These are phyloP conservation scores for Microstroma glucosiphilum DNA, from an alignment of 1,284 basidiomycete species.

Conservation along the genomic window DNA sequence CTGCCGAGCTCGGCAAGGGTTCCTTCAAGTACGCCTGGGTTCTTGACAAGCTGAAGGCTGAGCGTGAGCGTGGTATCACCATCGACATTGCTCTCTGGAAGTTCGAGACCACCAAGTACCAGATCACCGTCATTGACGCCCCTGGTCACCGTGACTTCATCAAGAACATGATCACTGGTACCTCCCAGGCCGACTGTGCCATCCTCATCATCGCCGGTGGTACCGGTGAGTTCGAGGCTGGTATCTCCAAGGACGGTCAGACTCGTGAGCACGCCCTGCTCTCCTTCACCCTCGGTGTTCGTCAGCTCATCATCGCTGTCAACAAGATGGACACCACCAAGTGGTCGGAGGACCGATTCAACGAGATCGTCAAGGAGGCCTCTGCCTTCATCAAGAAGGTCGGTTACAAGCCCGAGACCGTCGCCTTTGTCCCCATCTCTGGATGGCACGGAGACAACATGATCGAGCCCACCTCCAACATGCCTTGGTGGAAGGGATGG, in stretches of 20 bases:
- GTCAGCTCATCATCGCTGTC: slow-evolving; percentile 99
- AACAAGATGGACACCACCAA: slow-evolving; percentile 99
- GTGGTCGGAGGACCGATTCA: slow-evolving; percentile 99
- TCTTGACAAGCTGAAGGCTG: slow-evolving; percentile 99
- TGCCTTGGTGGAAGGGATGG: slow-evolving; percentile 96
- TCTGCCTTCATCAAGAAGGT: slow-evolving; percentile 99
- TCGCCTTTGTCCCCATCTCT: slow-evolving; percentile 98
- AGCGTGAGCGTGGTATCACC: slow-evolving; percentile 98
- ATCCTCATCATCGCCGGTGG: slow-evolving; percentile 95
- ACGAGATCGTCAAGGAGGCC: slow-evolving; percentile 99
- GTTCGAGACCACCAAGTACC: slow-evolving; percentile 53
- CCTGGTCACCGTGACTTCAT: slow-evolving; percentile 99
- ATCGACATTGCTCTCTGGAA: slow-evolving; percentile 81
- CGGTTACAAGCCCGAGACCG: slow-evolving; percentile 98
- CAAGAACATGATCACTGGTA: slow-evolving; percentile 62
- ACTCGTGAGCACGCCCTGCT: slow-evolving; percentile 99
- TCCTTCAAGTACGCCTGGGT: slow-evolving; percentile 98
- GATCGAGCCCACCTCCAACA: slow-evolving; percentile 76
- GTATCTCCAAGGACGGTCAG: slow-evolving; percentile 99
- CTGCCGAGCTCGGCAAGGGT: slow-evolving; percentile 98
- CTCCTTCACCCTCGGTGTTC: slow-evolving; percentile 99
- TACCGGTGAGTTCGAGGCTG: slow-evolving; percentile 99
- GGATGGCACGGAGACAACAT: slow-evolving; percentile 99
- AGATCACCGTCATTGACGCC: slow-evolving; percentile 81
- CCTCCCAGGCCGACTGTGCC: slow-evolving; percentile 13